Conservation (phyloP, 305 asterid genomes). For the Solanum hybrid region DNA sequence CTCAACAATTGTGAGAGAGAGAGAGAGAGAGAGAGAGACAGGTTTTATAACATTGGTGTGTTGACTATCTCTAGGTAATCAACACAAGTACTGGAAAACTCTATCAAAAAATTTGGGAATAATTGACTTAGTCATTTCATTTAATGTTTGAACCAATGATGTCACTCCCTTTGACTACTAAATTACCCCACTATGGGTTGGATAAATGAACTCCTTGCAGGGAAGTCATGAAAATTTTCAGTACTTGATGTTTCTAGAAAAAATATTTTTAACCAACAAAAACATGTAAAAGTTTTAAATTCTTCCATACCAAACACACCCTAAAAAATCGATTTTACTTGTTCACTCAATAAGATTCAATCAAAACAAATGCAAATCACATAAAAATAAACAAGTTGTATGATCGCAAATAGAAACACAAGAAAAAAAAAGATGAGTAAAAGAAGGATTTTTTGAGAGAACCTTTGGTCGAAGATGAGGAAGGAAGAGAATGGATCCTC, state of each 20-base stretch:
- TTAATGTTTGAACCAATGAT: neutral
- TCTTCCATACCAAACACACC: neutral
- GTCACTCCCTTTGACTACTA: neutral
- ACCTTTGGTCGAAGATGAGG: conserved; percentile 44
- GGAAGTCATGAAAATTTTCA: neutral
- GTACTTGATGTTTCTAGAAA: neutral
- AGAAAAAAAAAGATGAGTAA: neutral
- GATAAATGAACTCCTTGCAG: neutral
- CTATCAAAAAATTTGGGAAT: neutral
- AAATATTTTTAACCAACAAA: neutral
- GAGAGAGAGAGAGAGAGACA: neutral
- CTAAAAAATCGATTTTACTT: neutral
- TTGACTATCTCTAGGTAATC: neutral
- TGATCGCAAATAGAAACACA: neutral
- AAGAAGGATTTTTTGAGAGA: neutral
- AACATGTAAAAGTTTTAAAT: neutral
- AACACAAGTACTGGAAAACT: neutral
- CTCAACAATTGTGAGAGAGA: neutral
- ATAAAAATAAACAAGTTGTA: neutral
- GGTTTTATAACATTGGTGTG: neutral
- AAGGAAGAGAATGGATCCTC: conserved; percentile 30
- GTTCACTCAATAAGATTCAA: neutral
- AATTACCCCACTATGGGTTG: neutral
- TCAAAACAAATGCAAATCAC: neutral
- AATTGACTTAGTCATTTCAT: neutral